Percentiles rank a stretch among this genome's conserved stretches.
Evolutionary conservation across 2,329 filamentous ascomycete species (phyloP).

Genomic region (Xylaria sp.): DNA sequence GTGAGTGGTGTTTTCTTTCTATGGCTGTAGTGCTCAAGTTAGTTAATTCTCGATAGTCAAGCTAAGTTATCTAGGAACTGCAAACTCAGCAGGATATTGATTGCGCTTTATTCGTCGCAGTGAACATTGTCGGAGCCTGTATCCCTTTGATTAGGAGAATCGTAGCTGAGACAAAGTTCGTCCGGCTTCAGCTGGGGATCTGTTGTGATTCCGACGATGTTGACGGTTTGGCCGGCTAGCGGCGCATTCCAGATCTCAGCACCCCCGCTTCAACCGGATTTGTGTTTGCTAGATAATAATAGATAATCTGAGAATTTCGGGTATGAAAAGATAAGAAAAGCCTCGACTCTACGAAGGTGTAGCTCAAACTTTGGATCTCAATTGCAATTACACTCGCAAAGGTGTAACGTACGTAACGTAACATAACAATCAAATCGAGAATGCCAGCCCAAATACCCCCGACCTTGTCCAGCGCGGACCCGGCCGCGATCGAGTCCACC

Average conservation of each 20-base stretch:
- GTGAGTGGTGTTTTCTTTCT: neutral
- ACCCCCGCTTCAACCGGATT: slow-evolving; percentile 27
- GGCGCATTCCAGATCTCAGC: slow-evolving; percentile 37
- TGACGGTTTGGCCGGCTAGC: slow-evolving; percentile 31
- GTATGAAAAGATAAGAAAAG: slow-evolving; percentile 8
- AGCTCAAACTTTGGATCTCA: neutral
- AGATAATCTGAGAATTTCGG: slow-evolving; percentile 5
- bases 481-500: slow-evolving; percentile 45
- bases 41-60: neutral
- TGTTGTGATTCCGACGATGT: slow-evolving; percentile 21
- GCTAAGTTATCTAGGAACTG: neutral
- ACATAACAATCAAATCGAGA: neutral
- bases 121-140: neutral
- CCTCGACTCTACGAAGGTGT: neutral
- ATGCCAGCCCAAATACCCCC: slow-evolving; percentile 18
- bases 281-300: slow-evolving; percentile 10
- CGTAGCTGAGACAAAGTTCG: neutral
- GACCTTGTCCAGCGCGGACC: slow-evolving; percentile 44
- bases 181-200: slow-evolving; percentile 22
- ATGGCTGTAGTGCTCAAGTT: neutral
- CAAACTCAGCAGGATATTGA: neutral
- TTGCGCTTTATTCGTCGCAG: neutral
- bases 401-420: too few relatives aligned
- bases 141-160: neutral
- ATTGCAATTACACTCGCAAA: neutral